These are phyloP conservation scores for Scleromitrula shiraiana DNA, from an alignment of 2,329 filamentous ascomycete species.

Conservation along the genomic window DNA sequence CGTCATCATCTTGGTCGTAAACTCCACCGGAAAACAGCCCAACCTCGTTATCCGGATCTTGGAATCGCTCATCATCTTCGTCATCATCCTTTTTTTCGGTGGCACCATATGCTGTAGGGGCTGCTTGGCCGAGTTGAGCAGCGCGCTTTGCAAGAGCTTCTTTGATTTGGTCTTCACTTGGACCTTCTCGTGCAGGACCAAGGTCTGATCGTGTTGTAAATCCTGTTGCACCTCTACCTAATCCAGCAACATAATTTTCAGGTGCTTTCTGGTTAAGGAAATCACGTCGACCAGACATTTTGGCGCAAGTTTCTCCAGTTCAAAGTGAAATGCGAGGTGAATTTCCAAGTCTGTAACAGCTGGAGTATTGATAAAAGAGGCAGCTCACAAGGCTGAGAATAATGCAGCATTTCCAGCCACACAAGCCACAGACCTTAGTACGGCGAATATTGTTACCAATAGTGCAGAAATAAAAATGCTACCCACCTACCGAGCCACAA, in stretches of 20 bases:
- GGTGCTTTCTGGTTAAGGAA: conserved; percentile 82
- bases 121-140: conserved; percentile 66
- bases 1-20: conserved; percentile 96
- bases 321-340: too few species aligned
- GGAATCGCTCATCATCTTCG: conserved; percentile 72
- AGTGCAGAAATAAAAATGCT: too few species aligned
- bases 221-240: conserved; percentile 93
- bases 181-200: conserved; percentile 88
- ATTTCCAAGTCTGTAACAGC: too few species aligned
- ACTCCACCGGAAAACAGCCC: conserved; percentile 91
- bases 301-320: too few species aligned
- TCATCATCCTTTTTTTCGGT: conserved; percentile 49
- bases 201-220: conserved; percentile 97
- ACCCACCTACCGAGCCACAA: too few species aligned
- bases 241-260: conserved; percentile 88
- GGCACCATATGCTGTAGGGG: conserved; percentile 64
- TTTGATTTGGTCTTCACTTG: conserved; percentile 96
- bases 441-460: too few species aligned
- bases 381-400: too few species aligned
- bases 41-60: conserved; percentile 95
- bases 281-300: conserved; percentile 54
- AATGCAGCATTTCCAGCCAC: too few species aligned
- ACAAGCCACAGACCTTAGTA: too few species aligned
- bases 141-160: conserved; percentile 93
- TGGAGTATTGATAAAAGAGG: too few species aligned